phyloP scores from a whole-genome alignment of 768 basidiomycete genomes.

The Trametes cinnabarina region DNA sequence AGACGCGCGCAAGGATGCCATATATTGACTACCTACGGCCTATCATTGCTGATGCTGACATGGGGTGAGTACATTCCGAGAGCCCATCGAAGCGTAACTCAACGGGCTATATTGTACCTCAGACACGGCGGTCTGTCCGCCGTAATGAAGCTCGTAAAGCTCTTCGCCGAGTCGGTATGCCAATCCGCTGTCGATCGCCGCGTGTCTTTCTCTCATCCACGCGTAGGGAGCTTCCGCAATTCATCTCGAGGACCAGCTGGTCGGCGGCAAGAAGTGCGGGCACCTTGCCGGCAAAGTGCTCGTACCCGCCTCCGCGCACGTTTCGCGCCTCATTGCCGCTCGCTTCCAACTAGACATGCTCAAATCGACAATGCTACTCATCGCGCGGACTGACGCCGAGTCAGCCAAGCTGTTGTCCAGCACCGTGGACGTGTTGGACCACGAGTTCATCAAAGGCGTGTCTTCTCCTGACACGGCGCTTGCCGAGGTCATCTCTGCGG shows the following conservation, averaged over 20 bases:
- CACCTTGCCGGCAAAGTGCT: conserved; percentile 91
- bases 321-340: conserved; percentile 79
- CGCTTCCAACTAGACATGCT: conserved; percentile 91
- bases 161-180: conserved; percentile 87
- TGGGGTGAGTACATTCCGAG: conserved; percentile 56
- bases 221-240: conserved; percentile 79
- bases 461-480: conserved; percentile 49
- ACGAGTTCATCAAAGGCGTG: conserved; percentile 72
- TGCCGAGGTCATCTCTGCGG: conserved; percentile 67
- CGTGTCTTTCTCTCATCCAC: neutral
- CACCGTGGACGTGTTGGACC: conserved; percentile 79
- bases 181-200: neutral
- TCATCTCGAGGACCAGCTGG: conserved; percentile 91
- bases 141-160: conserved; percentile 91
- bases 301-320: conserved; percentile 85
- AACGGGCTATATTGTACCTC: neutral
- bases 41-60: conserved; percentile 93
- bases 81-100: neutral
- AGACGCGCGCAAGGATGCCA: conserved; percentile 65
- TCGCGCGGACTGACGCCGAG: conserved; percentile 92
- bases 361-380: conserved; percentile 82
- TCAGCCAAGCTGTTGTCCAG: conserved; percentile 82
- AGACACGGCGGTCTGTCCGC: conserved; percentile 93
- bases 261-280: conserved; percentile 95
- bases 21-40: conserved; percentile 88